phyloP scores from a whole-genome alignment of 2,329 filamentous ascomycete genomes.

The Calonectria honghensis region DNA sequence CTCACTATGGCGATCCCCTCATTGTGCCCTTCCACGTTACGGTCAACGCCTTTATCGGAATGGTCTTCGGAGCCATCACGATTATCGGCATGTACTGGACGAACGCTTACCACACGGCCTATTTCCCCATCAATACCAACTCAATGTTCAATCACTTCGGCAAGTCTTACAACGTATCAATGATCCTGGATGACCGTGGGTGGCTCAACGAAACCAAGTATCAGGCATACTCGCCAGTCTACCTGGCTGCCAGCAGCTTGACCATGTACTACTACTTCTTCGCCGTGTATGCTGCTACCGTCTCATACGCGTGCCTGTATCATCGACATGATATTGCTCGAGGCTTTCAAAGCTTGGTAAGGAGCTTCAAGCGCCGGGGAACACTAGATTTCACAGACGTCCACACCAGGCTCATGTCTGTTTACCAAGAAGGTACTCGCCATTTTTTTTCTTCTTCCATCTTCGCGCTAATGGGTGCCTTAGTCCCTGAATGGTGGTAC shows the following conservation, averaged over 20 bases:
- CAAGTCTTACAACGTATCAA: constrained; percentile 62
- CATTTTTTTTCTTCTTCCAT: fast-evolving
- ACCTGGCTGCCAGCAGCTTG: constrained; percentile 48
- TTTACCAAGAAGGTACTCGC: constrained; percentile 60
- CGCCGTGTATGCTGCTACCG: constrained; percentile 57
- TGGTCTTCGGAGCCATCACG: constrained; percentile 61
- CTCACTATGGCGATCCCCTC: constrained; percentile 46
- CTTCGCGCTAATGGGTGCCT: neutral
- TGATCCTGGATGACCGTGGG: constrained; percentile 64
- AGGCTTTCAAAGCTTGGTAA: constrained; percentile 53
- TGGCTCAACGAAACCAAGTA: constrained; percentile 61
- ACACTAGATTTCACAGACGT: constrained; percentile 61
- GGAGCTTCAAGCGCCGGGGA: constrained; percentile 43
- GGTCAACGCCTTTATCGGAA: constrained; percentile 59
- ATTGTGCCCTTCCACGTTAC: constrained; percentile 64
- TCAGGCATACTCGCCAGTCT: constrained; percentile 59
- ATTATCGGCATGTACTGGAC: constrained; percentile 66
- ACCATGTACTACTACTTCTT: constrained; percentile 46
- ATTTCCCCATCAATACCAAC: constrained; percentile 69
- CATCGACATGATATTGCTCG: constrained; percentile 59
- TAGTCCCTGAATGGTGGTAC: constrained; percentile 69
- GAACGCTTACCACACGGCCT: constrained; percentile 66
- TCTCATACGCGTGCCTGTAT: constrained; percentile 61
- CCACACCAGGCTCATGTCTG: constrained; percentile 65
- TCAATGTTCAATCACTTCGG: constrained; percentile 67